phyloP scores from a whole-genome alignment of 2,329 filamentous ascomycete genomes.

The Hymenoscyphus infarciens region DNA sequence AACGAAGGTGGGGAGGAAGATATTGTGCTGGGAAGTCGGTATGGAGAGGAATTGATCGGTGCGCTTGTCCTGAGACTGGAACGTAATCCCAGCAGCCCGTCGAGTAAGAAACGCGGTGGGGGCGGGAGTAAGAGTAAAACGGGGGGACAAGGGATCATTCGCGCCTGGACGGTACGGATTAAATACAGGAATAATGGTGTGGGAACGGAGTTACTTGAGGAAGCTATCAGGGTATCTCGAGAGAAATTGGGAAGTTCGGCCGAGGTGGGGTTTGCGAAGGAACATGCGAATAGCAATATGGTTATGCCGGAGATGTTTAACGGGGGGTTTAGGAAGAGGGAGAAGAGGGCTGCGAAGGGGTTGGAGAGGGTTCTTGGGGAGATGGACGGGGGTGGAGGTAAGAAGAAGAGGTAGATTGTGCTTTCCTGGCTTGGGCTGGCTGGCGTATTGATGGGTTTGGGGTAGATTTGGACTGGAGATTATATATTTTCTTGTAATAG shows the following conservation, averaged over 20 bases:
- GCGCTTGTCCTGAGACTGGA: conserved; percentile 66
- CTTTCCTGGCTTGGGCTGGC: no score
- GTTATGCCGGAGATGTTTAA: conserved; percentile 63
- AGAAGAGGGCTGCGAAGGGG: conserved; percentile 53
- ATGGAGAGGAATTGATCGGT: conserved; percentile 66
- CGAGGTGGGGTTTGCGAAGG: conserved; percentile 66
- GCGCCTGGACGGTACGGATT: conserved; percentile 76
- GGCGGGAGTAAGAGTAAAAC: conserved; percentile 36
- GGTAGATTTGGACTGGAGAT: no score
- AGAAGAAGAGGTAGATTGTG: background rate
- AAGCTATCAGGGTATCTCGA: conserved; percentile 65
- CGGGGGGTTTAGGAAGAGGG: conserved; percentile 53
- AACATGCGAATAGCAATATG: conserved; percentile 71
- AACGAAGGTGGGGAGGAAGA: conserved; percentile 43
- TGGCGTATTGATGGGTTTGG: no score
- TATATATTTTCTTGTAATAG: no score
- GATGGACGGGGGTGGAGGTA: background rate
- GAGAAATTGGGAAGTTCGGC: conserved; percentile 66
- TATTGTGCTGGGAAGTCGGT: conserved; percentile 62
- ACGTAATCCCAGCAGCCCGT: conserved; percentile 28
- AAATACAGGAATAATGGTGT: conserved; percentile 69
- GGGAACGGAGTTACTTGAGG: conserved; percentile 67
- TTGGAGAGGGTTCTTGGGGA: conserved; percentile 43
- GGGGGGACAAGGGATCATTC: conserved; percentile 67
- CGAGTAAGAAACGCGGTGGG: conserved; percentile 19